A percentile compares a stretch with the other conserved stretches of the same genome.
Evolutionary conservation across 176 grass and related monocot species (phyloP).

Genomic region (Paspalum notatum): DNA sequence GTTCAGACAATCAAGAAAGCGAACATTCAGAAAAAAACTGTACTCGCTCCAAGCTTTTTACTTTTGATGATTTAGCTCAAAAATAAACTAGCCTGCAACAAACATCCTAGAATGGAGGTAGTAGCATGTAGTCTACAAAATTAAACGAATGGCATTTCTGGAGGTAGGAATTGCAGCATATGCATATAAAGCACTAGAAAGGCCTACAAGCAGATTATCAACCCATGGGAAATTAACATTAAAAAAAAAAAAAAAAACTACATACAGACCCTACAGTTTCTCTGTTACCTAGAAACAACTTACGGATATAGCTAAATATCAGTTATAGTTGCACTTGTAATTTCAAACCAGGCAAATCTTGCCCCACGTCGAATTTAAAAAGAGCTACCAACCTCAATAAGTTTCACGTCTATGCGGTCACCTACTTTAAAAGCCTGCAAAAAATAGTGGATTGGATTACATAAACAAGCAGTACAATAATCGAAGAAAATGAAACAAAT

Average conservation of each 20-base stretch:
- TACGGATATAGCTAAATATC: neutral
- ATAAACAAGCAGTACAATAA: slow-evolving; percentile 31
- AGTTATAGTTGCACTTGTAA: neutral
- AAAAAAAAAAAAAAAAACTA: too few species aligned
- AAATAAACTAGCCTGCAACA: too few species aligned
- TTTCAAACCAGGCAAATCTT: slow-evolving; percentile 5
- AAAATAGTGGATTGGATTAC: slow-evolving; percentile 25
- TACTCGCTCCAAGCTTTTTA: too few species aligned
- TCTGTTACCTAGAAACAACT: neutral
- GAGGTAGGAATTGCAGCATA: neutral
- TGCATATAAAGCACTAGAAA: too few species aligned
- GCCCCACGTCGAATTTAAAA: slow-evolving; percentile 16
- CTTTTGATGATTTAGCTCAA: too few species aligned
- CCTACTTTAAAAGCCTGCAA: slow-evolving; percentile 83
- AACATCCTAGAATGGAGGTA: too few species aligned
- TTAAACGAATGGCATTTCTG: slow-evolving; percentile 28
- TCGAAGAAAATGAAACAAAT: slow-evolving; percentile 25
- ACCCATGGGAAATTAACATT: too few species aligned
- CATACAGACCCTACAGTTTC: neutral
- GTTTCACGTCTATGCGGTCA: slow-evolving; percentile 91
- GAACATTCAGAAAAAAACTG: slow-evolving; percentile 20
- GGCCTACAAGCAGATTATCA: neutral
- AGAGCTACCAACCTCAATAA: slow-evolving; percentile 78
- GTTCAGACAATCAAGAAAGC: slow-evolving; percentile 27
- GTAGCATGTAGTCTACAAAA: slow-evolving; percentile 20